phyloP scores from a whole-genome alignment of 371 early-diverging fungal species.

The Zychaea mexicana region DNA sequence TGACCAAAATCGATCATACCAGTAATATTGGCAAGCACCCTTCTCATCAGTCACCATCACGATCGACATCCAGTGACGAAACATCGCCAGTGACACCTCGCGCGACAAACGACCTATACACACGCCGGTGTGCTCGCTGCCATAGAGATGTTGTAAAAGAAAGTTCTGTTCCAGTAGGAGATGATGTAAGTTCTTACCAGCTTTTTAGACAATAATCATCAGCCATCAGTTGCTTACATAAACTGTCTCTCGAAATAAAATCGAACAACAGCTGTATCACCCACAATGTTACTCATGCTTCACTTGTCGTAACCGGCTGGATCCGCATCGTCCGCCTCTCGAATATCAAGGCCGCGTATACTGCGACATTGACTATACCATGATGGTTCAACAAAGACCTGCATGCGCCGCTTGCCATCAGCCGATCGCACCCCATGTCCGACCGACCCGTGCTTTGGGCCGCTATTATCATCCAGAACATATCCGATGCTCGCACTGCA shows the following conservation, averaged over 20 bases:
- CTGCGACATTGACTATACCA: slow-evolving; percentile 57
- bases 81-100: slow-evolving; percentile 4
- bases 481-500: slow-evolving; percentile 59
- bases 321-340: slow-evolving; percentile 13
- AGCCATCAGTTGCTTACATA: too few relatives aligned
- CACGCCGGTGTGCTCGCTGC: slow-evolving; percentile 11
- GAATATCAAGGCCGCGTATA: slow-evolving; percentile 57
- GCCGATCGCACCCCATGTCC: slow-evolving; percentile 38
- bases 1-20: too few relatives aligned
- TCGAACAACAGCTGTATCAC: slow-evolving; percentile 17
- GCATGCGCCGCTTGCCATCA: slow-evolving; percentile 44
- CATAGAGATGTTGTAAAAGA: slow-evolving; percentile 9
- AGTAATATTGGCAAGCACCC: neutral
- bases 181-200: neutral
- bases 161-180: neutral
- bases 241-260: too few relatives aligned
- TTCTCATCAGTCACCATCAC: slow-evolving; percentile 1
- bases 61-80: slow-evolving; percentile 13
- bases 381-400: slow-evolving; percentile 24
- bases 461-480: slow-evolving; percentile 62
- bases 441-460: slow-evolving; percentile 57
- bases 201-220: neutral
- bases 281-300: slow-evolving; percentile 24
- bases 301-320: slow-evolving; percentile 18
- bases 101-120: neutral